A percentile compares a stretch with the other conserved stretches of the same genome.
These are phyloP conservation scores for Penicillium digitatum DNA, from an alignment of 2,329 filamentous ascomycete species.

Conservation along the genomic window DNA sequence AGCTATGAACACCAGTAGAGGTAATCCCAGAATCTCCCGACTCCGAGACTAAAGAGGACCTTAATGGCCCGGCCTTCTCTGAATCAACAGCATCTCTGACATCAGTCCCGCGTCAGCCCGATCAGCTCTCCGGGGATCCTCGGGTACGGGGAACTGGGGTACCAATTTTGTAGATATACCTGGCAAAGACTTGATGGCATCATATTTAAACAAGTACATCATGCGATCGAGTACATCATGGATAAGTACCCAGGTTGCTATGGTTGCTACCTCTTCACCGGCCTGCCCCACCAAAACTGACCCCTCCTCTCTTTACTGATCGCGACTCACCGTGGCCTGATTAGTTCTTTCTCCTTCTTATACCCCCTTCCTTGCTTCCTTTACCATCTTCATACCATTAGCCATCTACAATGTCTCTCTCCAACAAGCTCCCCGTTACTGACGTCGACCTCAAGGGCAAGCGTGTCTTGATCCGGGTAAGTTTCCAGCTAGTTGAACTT, in stretches of 20 bases:
- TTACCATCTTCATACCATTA: constrained; percentile 7
- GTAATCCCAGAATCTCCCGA: constrained; percentile 25
- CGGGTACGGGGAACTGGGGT: constrained; percentile 7
- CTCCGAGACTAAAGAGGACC: constrained; percentile 23
- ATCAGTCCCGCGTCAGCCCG: constrained; percentile 45
- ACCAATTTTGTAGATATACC: constrained; percentile 4
- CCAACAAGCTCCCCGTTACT: constrained; percentile 94
- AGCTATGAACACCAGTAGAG: constrained; percentile 22
- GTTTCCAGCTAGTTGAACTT: constrained; percentile 38
- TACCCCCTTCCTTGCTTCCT: constrained; percentile 5
- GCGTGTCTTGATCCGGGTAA: constrained; percentile 92
- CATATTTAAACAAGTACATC: constrained; percentile 1
- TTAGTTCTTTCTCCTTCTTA: constrained; percentile 15
- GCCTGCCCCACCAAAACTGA: constrained; percentile 22
- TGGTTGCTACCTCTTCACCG: constrained; percentile 22
- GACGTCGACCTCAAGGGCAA: constrained; percentile 98
- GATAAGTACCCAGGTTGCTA: constrained; percentile 11
- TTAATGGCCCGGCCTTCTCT: constrained; percentile 25
- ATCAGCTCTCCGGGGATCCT: constrained; percentile 29
- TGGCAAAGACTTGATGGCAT: not conserved
- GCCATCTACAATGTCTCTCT: constrained; percentile 76
- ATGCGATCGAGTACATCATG: constrained; percentile 4
- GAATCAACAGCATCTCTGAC: constrained; percentile 30
- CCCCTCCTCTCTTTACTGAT: constrained; percentile 22
- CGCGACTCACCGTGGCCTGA: constrained; percentile 27